phyloP scores from a whole-genome alignment of 257 asterid genomes.

The Plantago major region DNA sequence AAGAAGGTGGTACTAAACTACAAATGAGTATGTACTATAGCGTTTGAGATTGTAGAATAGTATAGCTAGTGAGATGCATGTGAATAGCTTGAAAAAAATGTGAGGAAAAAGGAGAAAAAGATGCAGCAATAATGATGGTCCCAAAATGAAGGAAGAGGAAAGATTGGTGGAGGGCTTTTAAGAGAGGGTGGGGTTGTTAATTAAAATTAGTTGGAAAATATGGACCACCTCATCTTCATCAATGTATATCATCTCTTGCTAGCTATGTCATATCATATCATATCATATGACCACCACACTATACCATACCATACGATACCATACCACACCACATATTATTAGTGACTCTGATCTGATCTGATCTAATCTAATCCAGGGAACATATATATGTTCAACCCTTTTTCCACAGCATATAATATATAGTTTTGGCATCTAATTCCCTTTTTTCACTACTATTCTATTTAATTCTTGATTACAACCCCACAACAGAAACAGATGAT shows the following conservation, averaged over 20 bases:
- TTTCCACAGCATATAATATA: neutral
- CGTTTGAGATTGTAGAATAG: too few species aligned
- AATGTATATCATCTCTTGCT: conserved; percentile 37
- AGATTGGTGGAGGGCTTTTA: conserved; percentile 57
- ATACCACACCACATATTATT: too few species aligned
- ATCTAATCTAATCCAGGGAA: too few species aligned
- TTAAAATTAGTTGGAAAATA: conserved; percentile 67
- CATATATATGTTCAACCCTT: neutral
- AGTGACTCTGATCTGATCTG: neutral
- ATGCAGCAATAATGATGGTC: conserved; percentile 46
- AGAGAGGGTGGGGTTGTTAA: conserved; percentile 40
- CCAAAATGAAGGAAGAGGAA: conserved; percentile 27
- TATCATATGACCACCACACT: conserved; percentile 45
- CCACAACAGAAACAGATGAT: conserved; percentile 42
- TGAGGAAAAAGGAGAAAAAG: conserved; percentile 13
- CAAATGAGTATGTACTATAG: too few species aligned
- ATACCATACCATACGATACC: too few species aligned
- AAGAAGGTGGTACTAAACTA: too few species aligned
- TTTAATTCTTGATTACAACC: conserved; percentile 36
- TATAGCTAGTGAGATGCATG: too few species aligned
- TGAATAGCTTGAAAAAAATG: neutral
- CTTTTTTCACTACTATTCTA: conserved; percentile 17
- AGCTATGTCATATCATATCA: conserved; percentile 19
- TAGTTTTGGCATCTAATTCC: conserved; percentile 4
- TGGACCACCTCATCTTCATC: conserved; percentile 84